Evolutionary conservation across 2,329 filamentous ascomycete species (phyloP), one percentile per base, ranked within the genome.

Genomic region (Acrocalymma vagum): DNA sequence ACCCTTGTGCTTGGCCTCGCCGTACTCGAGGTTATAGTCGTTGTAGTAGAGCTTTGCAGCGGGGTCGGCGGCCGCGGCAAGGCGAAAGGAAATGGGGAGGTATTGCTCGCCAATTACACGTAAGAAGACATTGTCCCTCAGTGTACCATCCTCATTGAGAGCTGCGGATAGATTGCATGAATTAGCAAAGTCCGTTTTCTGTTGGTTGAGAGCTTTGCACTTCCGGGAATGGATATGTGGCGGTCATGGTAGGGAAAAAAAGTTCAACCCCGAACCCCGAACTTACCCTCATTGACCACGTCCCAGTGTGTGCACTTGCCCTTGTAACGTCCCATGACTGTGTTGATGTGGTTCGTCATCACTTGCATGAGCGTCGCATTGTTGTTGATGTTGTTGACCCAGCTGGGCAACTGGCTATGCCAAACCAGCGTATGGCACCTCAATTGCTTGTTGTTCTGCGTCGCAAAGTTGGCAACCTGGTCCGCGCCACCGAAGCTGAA

Each of bases 1-100:
- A 8, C 62, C 64, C 24, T 41, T 49, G 32, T 62, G 46, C 40
- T 75, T 76, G 3, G 73, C 72, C 3, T 77, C 75, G 9, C 74
- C 72, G 9, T 67, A 73, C 63, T 85, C 83, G 49, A 84, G 78
- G 69, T 83, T 85, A 73, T 85, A 86, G 64, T 83, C 80, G 60
- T 83, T 83, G 69, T 81, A 80, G 62, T 80, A 83, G 28, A 86
- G 73, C 72, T 84, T 84, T 20, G 80, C 74, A 14, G 68, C 55
- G 1, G 81, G 78, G 52, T 85, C 82, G 2, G 80, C 80, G 7
- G 72, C 72, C n/a, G 74, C 74, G 3, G 82, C 82, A 2, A 80
- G 74, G 14, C 56, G 65, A 71, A 85, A 85, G 7, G 83, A 78
- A 29, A 84, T 73, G 6, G 75, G 70, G 37, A 86, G 73, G 66